Evolutionary conservation across 495 filamentous ascomycete genomes (phyloP).

Genomic region (Aspergillus olivimuriae): DNA sequence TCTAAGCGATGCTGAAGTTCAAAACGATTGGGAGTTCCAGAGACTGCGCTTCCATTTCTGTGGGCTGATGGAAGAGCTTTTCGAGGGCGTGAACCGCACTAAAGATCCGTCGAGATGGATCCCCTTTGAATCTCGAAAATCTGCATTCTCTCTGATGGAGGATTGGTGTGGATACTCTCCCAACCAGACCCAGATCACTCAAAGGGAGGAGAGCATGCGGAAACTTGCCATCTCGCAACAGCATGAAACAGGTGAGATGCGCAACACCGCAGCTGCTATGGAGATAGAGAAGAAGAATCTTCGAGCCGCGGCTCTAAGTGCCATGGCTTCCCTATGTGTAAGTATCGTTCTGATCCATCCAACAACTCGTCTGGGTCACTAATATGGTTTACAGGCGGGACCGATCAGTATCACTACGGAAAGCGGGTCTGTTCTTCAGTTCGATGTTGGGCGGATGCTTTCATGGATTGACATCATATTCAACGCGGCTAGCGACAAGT

Average conservation of each 20-base stretch:
- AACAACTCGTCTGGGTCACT: too few species aligned
- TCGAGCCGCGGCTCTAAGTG: slow-evolving; percentile 81
- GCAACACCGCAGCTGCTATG: slow-evolving; percentile 76
- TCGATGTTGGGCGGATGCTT: slow-evolving; percentile 87
- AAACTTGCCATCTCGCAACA: slow-evolving; percentile 67
- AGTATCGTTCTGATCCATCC: slow-evolving; percentile 19
- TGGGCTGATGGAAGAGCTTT: slow-evolving; percentile 85
- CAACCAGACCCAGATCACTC: slow-evolving; percentile 74
- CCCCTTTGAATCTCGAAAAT: slow-evolving; percentile 90
- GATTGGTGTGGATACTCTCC: slow-evolving; percentile 98
- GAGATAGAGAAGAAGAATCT: slow-evolving; percentile 95
- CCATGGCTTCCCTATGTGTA: slow-evolving; percentile 92
- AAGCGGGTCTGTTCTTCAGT: slow-evolving; percentile 73
- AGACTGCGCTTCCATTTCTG: slow-evolving; percentile 89
- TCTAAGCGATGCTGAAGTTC: slow-evolving; percentile 85
- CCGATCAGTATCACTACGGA: slow-evolving; percentile 85
- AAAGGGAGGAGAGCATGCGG: slow-evolving; percentile 82
- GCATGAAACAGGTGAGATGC: slow-evolving; percentile 60
- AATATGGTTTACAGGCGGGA: slow-evolving; percentile 68
- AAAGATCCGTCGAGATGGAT: slow-evolving; percentile 86
- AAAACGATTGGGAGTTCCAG: slow-evolving; percentile 95
- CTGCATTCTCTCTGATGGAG: slow-evolving; percentile 92
- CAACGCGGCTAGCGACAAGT: slow-evolving; percentile 77
- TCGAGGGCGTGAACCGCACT: slow-evolving; percentile 83
- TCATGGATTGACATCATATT: slow-evolving; percentile 95